Base-by-base conservation (phyloP, 2,329 filamentous ascomycete species). In the Bipolaris gigantea region DNA sequence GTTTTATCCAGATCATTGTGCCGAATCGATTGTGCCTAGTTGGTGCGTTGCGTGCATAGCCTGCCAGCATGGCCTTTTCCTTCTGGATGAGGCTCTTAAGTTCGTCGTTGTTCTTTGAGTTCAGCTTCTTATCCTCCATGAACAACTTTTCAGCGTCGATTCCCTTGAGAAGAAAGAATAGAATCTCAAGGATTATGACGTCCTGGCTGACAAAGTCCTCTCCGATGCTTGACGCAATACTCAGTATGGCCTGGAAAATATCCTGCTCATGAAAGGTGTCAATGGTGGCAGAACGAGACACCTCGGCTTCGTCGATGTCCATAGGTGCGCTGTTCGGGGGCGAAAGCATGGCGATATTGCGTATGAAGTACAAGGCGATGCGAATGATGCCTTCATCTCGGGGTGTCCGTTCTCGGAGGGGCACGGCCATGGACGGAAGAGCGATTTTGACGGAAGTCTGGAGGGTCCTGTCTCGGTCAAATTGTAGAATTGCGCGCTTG, bases 1-100 rank as follows among this genome's bases (percentile, higher is more conserved):
- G 82, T 76, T 96, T 91, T 34, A 99, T 85, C 92, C 93, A 97
- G 32, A 97, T 86, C 90, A 97, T 97, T 10, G 92, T 96, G 2
- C 94, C 94, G 67, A 97, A 99, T 32, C 94, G 85, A 64, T 92
- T 96, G 74, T 99, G 94, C 43, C 94, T 82, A 3, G 91, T 92
- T 0, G 92, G 90, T 2, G 89, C 89, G 68, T 87, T 87, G 63
- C 86, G 88, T 49, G 88, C 88, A 65, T 92, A 88, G 44, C 88
- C 83, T 64, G 88, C 85, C 50, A 90, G 81, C 85, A 96, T 89
- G n/a, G 87, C 84, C 2, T 87, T 86, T 75, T 99, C 94, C 67
- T 94, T 91, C 49, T 84, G 85, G 73, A 97, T 85, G 67, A 96
- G 76, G 15, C 80, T 80, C 19, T 86, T 83, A 9, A 97, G 81